Evolutionary conservation across 345 rosid genomes (phyloP).

Genomic region (Atalantia buxifolia): DNA sequence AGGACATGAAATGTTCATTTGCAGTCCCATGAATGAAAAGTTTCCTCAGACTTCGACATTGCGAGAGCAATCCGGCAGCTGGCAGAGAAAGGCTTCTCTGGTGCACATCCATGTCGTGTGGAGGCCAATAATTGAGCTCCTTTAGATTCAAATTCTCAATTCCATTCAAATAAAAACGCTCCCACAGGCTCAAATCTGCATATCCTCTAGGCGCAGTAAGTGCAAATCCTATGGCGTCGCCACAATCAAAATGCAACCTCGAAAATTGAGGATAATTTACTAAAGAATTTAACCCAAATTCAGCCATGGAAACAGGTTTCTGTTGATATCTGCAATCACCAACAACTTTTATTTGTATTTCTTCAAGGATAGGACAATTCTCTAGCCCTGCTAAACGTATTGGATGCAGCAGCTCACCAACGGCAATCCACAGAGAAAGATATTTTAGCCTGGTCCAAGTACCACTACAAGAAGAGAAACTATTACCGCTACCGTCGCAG

Average conservation of each 20-base stretch:
- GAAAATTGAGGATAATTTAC: slow-evolving; percentile 54
- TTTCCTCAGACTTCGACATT: slow-evolving; percentile 63
- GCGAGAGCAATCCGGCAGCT: slow-evolving; percentile 68
- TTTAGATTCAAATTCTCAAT: slow-evolving; percentile 50
- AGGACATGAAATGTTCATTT: slow-evolving; percentile 85
- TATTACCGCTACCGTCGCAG: slow-evolving; percentile 29
- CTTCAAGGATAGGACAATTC: slow-evolving; percentile 80
- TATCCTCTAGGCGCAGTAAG: slow-evolving; percentile 77
- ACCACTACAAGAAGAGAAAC: slow-evolving; percentile 29
- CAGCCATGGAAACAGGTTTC: slow-evolving; percentile 39
- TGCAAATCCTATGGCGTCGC: slow-evolving; percentile 61
- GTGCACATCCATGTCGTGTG: slow-evolving; percentile 82
- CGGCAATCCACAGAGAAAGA: slow-evolving; percentile 79
- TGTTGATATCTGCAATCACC: slow-evolving; percentile 73
- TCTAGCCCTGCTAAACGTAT: slow-evolving; percentile 52
- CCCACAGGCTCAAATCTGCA: slow-evolving; percentile 90
- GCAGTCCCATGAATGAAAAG: slow-evolving; percentile 95
- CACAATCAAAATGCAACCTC: slow-evolving; percentile 76
- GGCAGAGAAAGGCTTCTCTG: slow-evolving; percentile 78
- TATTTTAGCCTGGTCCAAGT: slow-evolving; percentile 62
- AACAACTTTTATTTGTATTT: slow-evolving; percentile 65
- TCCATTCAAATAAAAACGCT: slow-evolving; percentile 76
- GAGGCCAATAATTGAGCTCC: slow-evolving; percentile 93
- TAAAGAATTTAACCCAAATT: slow-evolving; percentile 66
- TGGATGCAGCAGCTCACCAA: slow-evolving; percentile 62